A percentile compares a stretch with the other conserved stretches of the same genome.
Evolutionary conservation across 768 basidiomycete genomes (phyloP).

Genomic region (Rossbeevera mucosa): DNA sequence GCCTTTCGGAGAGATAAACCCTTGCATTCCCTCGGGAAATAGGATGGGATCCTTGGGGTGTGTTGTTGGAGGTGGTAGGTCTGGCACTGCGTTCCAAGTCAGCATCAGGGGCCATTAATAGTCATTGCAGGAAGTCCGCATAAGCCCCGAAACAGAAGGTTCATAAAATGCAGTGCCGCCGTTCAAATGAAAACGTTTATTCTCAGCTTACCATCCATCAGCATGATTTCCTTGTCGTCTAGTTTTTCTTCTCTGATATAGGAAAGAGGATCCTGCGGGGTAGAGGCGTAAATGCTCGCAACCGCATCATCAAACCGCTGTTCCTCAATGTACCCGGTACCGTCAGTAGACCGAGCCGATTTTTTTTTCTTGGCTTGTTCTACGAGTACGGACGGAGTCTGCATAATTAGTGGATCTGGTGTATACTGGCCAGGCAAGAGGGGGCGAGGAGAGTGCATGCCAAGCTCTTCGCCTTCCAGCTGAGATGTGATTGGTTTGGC

Average conservation of each 20-base stretch:
- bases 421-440: constrained; percentile 16
- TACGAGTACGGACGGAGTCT: constrained; percentile 18
- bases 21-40: constrained; percentile 30
- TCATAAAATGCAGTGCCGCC: constrained; percentile 9
- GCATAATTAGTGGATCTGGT: constrained; percentile 19
- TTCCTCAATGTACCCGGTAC: constrained; percentile 6
- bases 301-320: constrained; percentile 31
- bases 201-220: constrained; percentile 54
- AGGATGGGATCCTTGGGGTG: constrained; percentile 34
- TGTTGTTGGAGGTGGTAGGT: constrained; percentile 48
- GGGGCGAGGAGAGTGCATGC: constrained; percentile 21
- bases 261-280: constrained; percentile 21
- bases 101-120: constrained; percentile 21
- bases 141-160: constrained; percentile 17
- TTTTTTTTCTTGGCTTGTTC: constrained; percentile 1
- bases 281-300: constrained; percentile 29
- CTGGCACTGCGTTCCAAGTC: constrained; percentile 45
- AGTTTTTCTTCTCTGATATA: constrained; percentile 53
- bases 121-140: constrained; percentile 17
- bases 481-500: constrained; percentile 19
- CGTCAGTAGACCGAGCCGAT: background rate
- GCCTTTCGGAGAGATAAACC: constrained; percentile 26
- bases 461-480: constrained; percentile 9
- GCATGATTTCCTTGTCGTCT: constrained; percentile 43
- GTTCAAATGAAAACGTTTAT: constrained; percentile 10